A percentile compares a stretch with the other conserved stretches of the same genome.
phyloP scores from a whole-genome alignment of 148 eudicot genomes.

The Linanthus parryae region DNA sequence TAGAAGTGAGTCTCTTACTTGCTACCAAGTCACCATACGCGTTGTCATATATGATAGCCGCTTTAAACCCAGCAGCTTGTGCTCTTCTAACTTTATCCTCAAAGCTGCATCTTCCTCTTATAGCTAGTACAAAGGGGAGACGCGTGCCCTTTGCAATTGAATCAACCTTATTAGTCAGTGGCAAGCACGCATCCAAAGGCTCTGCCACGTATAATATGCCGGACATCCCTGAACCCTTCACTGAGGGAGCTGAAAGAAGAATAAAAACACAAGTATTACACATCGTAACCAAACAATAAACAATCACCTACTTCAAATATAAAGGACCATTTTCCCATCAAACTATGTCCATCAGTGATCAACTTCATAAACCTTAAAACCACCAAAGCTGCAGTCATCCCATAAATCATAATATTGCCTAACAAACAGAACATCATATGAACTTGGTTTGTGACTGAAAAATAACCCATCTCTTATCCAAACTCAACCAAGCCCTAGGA shows the following conservation, averaged over 20 bases:
- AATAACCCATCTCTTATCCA: no score
- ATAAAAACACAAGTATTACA: background rate
- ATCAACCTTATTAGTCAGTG: conserved; percentile 41
- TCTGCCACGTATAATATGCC: conserved; percentile 66
- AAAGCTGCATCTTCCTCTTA: conserved; percentile 84
- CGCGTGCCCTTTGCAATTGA: conserved; percentile 16
- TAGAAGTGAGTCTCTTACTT: no score
- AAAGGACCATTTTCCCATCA: no score
- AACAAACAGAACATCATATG: no score
- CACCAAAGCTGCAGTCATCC: no score
- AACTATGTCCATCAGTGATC: no score
- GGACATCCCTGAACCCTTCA: conserved; percentile 50
- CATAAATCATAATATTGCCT: no score
- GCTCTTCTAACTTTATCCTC: conserved; percentile 83
- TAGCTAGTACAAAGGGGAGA: conserved; percentile 52
- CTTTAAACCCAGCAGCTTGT: conserved; percentile 78
- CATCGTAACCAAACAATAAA: background rate
- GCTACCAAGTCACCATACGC: conserved; percentile 60
- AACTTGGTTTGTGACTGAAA: no score
- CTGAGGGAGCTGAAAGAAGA: conserved; percentile 52
- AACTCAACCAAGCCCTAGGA: no score
- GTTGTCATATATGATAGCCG: conserved; percentile 61
- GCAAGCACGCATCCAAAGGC: conserved; percentile 76
- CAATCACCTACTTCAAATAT: background rate
- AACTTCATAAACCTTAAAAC: no score